phyloP scores from a whole-genome alignment of 306 rosid species.

The Cicer judaicum region DNA sequence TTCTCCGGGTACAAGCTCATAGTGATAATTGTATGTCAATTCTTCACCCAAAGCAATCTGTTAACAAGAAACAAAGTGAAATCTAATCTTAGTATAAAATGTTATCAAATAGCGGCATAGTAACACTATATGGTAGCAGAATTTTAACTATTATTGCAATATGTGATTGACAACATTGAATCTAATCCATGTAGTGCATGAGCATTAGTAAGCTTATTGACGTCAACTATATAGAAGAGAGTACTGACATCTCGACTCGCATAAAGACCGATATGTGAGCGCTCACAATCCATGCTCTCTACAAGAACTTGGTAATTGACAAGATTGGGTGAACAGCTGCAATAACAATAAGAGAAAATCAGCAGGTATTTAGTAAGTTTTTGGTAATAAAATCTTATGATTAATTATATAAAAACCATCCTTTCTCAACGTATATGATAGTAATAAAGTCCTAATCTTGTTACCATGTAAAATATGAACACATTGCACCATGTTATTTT shows the following conservation, averaged over 20 bases:
- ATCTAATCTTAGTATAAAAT: not conserved
- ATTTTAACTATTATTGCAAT: too few relatives aligned
- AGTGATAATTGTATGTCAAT: slow-evolving; percentile 62
- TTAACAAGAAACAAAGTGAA: slow-evolving; percentile 41
- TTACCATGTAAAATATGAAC: slow-evolving; percentile 7
- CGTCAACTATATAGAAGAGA: slow-evolving; percentile 6
- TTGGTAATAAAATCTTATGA: not conserved
- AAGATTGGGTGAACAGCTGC: slow-evolving; percentile 87
- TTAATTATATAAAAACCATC: slow-evolving; percentile 2
- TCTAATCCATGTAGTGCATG: not conserved
- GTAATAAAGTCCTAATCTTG: slow-evolving; percentile 28
- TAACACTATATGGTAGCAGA: too few relatives aligned
- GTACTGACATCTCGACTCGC: slow-evolving; percentile 79
- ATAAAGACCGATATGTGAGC: slow-evolving; percentile 81
- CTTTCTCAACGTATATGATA: not conserved
- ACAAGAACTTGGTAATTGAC: slow-evolving; percentile 79
- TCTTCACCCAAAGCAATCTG: slow-evolving; percentile 92
- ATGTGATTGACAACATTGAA: too few relatives aligned
- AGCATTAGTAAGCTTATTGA: not conserved
- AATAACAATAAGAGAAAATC: slow-evolving; percentile 43
- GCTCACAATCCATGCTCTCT: slow-evolving; percentile 81
- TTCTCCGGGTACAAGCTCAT: slow-evolving; percentile 61
- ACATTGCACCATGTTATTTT: slow-evolving; percentile 9
- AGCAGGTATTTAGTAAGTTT: not conserved
- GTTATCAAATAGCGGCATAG: too few relatives aligned